phyloP scores from a whole-genome alignment of 495 filamentous ascomycete genomes.

The Lasiosphaeria ovina region DNA sequence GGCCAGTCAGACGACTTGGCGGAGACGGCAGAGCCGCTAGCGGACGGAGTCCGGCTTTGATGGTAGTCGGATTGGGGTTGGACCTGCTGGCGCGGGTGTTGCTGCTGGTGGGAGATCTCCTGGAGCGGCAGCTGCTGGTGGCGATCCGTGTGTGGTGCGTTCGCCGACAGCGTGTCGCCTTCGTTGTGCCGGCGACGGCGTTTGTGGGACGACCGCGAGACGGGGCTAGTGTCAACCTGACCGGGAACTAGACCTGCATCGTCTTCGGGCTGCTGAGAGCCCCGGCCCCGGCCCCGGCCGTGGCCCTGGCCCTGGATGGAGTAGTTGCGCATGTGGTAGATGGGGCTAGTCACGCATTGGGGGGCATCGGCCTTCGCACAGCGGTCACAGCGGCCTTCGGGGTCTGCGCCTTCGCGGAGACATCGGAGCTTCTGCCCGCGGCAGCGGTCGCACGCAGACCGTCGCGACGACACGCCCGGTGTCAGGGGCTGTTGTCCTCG shows the following conservation, averaged over 20 bases:
- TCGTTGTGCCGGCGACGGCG: background rate
- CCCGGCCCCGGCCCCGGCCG: too few species aligned
- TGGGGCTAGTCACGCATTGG: slow-evolving; percentile 20
- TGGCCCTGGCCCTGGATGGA: background rate
- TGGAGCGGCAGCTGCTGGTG: too few species aligned
- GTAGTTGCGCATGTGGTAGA: slow-evolving; percentile 16
- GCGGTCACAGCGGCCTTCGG: slow-evolving; percentile 20
- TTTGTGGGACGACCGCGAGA: background rate
- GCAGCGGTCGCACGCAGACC: slow-evolving; percentile 45
- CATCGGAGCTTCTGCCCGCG: slow-evolving; percentile 43
- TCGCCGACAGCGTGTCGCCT: too few species aligned
- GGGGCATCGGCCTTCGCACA: slow-evolving; percentile 19
- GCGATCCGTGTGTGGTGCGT: too few species aligned
- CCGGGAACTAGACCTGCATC: too few species aligned
- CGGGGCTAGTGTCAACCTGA: background rate
- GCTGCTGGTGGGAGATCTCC: background rate
- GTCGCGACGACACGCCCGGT: slow-evolving; percentile 25
- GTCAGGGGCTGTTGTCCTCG: slow-evolving; percentile 3
- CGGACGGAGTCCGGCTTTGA: background rate
- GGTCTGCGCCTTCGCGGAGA: slow-evolving; percentile 21
- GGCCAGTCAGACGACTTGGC: background rate
- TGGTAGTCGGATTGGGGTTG: too few species aligned
- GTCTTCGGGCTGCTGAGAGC: too few species aligned
- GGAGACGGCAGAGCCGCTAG: background rate
- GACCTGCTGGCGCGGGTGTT: background rate